Base-by-base conservation (phyloP, 805 yeast species). In the Tetrapisispora arboricola region DNA sequence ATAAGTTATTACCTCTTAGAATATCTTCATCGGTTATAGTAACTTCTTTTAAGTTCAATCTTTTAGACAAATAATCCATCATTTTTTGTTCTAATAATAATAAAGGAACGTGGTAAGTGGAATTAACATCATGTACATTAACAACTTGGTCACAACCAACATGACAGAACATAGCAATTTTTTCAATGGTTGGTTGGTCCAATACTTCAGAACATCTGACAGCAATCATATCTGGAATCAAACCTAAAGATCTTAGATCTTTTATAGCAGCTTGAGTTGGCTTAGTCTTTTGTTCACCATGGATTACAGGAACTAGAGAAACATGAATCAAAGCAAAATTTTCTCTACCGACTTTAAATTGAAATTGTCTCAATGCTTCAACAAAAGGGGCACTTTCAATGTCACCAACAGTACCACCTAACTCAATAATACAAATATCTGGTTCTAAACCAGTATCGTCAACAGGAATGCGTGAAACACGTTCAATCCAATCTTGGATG, bases 331-430 rank as follows among this genome's bases (percentile, higher is more conserved):
- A 73, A 16, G 96, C 94, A 66, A 92, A 92, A 67, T 85, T 92
- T 50, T 86, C 95, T 43, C 71, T 68, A 16, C 97, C 97, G 46
- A 90, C 97, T 60, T 95, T 79, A 70, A 92, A 92, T 71, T 92
- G 98, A 69, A 92, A 92, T 68, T 92, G 99, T 72, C 99, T 84
- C 49, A 92, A 76, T 20, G 99, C 99, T 70, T 92, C 99, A 42
- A 92, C 96, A 52, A 92, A 92, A 21, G 99, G 98, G 40, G 97
- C 98, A 60, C 90, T 78, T 70, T 92, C 99, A 57, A 92, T 92
- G 63, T 92, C 99, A 60, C 99, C 99, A 44, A 92, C 98, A 24
- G 99, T 92, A 63, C 99, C 99, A 63, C 99, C 99, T 45, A 92
- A 75, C 70, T 90, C 99, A 50, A 92, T 80, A 60, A 92, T 87